A percentile compares a stretch with the other conserved stretches of the same genome.
phyloP scores from a whole-genome alignment of 345 rosid genomes.

The Rubroshorea leprosula region DNA sequence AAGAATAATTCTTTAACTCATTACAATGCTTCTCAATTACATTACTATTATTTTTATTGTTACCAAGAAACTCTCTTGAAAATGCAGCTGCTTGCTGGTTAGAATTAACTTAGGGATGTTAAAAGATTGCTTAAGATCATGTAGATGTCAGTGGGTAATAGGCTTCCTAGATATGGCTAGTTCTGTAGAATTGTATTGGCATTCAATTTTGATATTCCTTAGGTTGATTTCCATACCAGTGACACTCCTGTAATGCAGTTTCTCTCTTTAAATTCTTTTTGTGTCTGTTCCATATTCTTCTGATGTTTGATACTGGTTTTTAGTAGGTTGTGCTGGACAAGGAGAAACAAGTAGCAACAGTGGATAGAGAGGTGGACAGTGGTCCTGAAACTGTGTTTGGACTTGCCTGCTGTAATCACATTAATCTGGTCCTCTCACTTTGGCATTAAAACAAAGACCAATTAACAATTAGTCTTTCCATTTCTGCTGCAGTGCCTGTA shows the following conservation, averaged over 20 bases:
- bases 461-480: not conserved
- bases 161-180: too few species aligned
- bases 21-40: too few species aligned
- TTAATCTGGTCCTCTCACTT: conserved; percentile 15
- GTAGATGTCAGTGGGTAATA: too few species aligned
- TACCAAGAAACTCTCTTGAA: too few species aligned
- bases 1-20: too few species aligned
- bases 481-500: not conserved
- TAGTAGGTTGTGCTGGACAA: conserved; percentile 79
- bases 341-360: conserved; percentile 59
- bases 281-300: not conserved
- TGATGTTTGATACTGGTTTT: conserved; percentile 20
- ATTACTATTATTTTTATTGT: too few species aligned
- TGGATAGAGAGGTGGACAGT: conserved; percentile 94
- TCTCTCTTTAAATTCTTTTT: not conserved
- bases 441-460: conserved; percentile 6
- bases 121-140: too few species aligned
- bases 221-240: too few species aligned
- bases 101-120: too few species aligned
- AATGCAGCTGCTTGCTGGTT: too few species aligned
- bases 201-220: too few species aligned
- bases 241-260: not conserved
- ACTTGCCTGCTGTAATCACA: conserved; percentile 89
- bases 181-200: too few species aligned
- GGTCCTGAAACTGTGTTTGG: conserved; percentile 83